phyloP scores from a whole-genome alignment of 208 protist genomes.

The Plasmodiophora brassicae region DNA sequence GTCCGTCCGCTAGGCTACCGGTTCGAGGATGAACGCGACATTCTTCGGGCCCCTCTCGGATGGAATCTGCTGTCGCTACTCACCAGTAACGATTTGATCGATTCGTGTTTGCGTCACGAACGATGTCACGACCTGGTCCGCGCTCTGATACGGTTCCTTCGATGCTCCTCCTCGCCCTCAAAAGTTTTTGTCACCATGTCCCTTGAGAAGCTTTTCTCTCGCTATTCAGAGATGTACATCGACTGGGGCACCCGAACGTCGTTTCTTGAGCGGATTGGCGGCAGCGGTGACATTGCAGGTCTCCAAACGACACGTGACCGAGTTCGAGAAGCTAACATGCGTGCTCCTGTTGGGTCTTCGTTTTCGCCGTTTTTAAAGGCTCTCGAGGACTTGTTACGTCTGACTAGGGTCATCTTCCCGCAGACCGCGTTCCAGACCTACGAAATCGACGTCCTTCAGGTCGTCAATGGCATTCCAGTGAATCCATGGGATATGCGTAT shows the following conservation, averaged over 20 bases:
- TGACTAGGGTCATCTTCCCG: neutral
- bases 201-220: neutral
- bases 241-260: neutral
- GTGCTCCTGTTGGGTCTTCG: neutral
- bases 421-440: neutral
- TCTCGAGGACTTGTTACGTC: neutral
- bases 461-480: neutral
- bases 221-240: neutral
- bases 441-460: neutral
- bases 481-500: slow-evolving; percentile 15
- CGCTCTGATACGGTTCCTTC: neutral
- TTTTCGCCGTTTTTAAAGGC: slow-evolving; percentile 19
- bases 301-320: neutral
- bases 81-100: neutral
- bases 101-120: neutral
- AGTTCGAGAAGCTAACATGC: neutral
- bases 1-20: slow-evolving; percentile 8
- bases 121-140: neutral
- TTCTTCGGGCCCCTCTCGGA: neutral
- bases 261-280: neutral
- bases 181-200: neutral
- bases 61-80: slow-evolving; percentile 4
- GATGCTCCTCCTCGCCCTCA: neutral
- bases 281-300: neutral
- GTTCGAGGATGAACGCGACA: neutral